phyloP scores from a whole-genome alignment of 371 early-diverging fungal genomes.

The Rhizopus arrhizus region DNA sequence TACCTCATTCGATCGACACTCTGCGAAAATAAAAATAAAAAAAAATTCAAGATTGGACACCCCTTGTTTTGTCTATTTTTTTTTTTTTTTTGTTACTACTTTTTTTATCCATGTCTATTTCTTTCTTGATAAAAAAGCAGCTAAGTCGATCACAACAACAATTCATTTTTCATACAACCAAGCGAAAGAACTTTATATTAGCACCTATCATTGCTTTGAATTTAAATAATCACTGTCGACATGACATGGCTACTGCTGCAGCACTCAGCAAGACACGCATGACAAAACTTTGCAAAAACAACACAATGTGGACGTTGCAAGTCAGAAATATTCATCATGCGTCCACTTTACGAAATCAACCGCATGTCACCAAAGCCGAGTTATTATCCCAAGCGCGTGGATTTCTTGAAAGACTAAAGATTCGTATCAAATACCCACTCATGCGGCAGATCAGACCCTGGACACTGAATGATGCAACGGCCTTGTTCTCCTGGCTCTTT shows the following conservation, averaged over 20 bases:
- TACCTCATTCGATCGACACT: too few species aligned
- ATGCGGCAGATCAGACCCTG: conserved; percentile 77
- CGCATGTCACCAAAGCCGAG: conserved; percentile 48
- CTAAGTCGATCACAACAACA: neutral
- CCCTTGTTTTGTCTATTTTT: neutral
- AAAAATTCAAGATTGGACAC: conserved; percentile 1
- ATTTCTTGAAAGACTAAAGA: conserved; percentile 55
- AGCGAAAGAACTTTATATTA: conserved; percentile 3
- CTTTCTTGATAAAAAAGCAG: conserved; percentile 3
- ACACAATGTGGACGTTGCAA: neutral
- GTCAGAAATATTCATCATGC: neutral
- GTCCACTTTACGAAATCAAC: conserved; percentile 24
- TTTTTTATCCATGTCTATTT: conserved; percentile 2
- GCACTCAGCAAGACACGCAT: neutral
- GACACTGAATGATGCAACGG: conserved; percentile 88
- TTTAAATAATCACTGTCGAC: neutral
- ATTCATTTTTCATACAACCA: neutral
- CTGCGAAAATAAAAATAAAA: conserved; percentile 1
- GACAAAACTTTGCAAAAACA: too few species aligned
- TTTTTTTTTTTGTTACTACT: neutral
- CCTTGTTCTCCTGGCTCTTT: conserved; percentile 88
- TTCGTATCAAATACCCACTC: conserved; percentile 59
- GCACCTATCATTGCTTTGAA: neutral
- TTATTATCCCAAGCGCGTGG: conserved; percentile 51
- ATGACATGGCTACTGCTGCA: neutral